Conservation (phyloP, 257 asterid genomes). For the Nicotiana benthamiana region DNA sequence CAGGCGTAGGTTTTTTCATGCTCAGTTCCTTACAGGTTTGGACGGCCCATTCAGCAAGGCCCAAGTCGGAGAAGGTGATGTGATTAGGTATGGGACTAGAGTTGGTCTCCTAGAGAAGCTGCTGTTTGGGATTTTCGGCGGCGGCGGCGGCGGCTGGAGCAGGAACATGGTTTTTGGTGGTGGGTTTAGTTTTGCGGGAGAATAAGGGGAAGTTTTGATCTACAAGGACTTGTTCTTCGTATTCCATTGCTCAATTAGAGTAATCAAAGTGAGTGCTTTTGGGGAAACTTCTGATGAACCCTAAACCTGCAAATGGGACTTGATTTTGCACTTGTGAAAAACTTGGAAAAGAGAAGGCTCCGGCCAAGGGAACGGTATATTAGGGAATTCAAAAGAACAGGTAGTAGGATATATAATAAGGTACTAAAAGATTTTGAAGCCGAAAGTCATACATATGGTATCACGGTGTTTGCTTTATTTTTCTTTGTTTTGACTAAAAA, state of each 20-base stretch:
- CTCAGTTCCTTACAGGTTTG: conserved; percentile 79
- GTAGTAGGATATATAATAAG: too few relatives aligned
- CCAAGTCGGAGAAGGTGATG: conserved; percentile 62
- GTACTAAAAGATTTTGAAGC: too few relatives aligned
- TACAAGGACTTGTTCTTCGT: conserved; percentile 29
- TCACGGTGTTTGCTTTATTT: too few relatives aligned
- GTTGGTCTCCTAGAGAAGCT: conserved; percentile 45
- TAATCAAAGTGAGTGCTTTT: background rate
- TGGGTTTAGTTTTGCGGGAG: conserved; percentile 25
- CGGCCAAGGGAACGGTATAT: too few relatives aligned
- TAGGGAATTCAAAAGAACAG: too few relatives aligned
- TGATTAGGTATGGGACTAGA: conserved; percentile 46
- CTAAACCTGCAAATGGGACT: too few relatives aligned
- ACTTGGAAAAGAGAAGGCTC: too few relatives aligned
- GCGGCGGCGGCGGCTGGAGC: background rate
- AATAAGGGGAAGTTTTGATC: conserved; percentile 54
- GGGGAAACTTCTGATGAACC: background rate
- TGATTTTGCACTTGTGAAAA: too few relatives aligned
- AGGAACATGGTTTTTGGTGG: background rate
- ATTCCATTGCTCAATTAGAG: background rate
- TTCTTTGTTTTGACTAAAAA: too few relatives aligned
- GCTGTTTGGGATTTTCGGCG: background rate
- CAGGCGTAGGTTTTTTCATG: conserved; percentile 84
- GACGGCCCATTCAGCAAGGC: conserved; percentile 78
- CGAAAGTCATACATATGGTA: too few relatives aligned